These are phyloP conservation scores for Thuja plicata DNA, from an alignment of 83 land plant genomes.

Conservation along the genomic window DNA sequence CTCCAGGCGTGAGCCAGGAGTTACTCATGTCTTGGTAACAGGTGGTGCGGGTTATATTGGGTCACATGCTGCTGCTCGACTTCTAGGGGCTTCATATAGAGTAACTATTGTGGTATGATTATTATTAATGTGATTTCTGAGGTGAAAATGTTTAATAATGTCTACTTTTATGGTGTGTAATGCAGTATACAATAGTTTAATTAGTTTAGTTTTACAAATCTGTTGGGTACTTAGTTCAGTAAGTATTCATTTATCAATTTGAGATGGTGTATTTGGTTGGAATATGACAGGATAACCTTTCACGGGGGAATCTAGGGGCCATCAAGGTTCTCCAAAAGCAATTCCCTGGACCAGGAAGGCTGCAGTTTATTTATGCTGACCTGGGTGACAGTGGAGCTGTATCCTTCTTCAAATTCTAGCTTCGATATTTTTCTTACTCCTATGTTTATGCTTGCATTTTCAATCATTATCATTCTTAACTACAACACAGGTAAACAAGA, in stretches of 20 bases:
- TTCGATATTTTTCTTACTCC: neutral
- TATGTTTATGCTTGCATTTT: neutral
- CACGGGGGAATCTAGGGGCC: constrained; percentile 92
- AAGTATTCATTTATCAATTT: neutral
- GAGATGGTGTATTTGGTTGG: neutral
- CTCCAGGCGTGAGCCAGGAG: constrained; percentile 65
- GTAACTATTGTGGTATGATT: constrained; percentile 88
- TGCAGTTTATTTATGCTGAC: constrained; percentile 91
- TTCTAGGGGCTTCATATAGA: constrained; percentile 73
- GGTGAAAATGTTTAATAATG: neutral
- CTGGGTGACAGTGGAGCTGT: constrained; percentile 90
- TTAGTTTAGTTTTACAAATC: neutral
- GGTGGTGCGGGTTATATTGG: constrained; percentile 99
- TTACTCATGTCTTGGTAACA: constrained; percentile 89
- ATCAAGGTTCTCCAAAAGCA: constrained; percentile 68
- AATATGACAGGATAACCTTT: constrained; percentile 81
- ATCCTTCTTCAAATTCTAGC: constrained; percentile 31
- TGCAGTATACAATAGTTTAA: neutral
- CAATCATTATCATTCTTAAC: constrained; percentile 20
- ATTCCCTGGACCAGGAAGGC: constrained; percentile 86
- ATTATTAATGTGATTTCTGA: neutral
- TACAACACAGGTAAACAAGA: constrained; percentile 54
- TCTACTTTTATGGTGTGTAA: constrained; percentile 4
- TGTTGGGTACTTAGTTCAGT: neutral
- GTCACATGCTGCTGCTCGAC: constrained; percentile 88